A percentile compares a stretch with the other conserved stretches of the same genome.
Evolutionary conservation across 306 rosid genomes (phyloP).

Genomic region (Mimosa bimucronata): DNA sequence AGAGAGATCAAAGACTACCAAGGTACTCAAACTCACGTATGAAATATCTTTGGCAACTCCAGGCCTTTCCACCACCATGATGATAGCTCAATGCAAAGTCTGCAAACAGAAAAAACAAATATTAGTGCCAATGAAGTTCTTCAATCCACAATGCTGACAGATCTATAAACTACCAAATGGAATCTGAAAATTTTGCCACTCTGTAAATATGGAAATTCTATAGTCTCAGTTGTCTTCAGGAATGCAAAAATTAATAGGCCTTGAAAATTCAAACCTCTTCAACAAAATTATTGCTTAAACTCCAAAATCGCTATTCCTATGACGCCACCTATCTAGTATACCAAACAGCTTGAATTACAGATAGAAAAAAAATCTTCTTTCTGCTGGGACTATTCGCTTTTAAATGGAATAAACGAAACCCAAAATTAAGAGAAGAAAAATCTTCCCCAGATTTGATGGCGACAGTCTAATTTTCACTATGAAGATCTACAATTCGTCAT

Average conservation of each 20-base stretch:
- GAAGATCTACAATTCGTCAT: not conserved
- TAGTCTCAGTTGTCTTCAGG: not conserved
- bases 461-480: not conserved
- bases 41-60: constrained; percentile 76
- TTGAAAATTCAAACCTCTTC: not conserved
- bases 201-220: constrained; percentile 11
- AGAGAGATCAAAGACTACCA: not conserved
- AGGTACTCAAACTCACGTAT: constrained; percentile 51
- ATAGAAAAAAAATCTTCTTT: not conserved
- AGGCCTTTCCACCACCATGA: constrained; percentile 58
- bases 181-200: too few relatives aligned
- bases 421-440: not conserved
- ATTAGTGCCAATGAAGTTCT: constrained; percentile 15
- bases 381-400: too few relatives aligned
- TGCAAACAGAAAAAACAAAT: constrained; percentile 9
- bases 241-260: not conserved
- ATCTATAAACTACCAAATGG: constrained; percentile 5
- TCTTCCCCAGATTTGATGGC: not conserved
- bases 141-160: constrained; percentile 2
- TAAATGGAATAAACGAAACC: constrained; percentile 2
- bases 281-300: not conserved
- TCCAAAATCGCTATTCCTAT: not conserved
- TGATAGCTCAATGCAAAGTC: constrained; percentile 45
- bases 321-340: constrained; percentile 23
- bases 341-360: constrained; percentile 11